phyloP scores from a whole-genome alignment of 208 protist genomes.

The Leishmania gerbilli region DNA sequence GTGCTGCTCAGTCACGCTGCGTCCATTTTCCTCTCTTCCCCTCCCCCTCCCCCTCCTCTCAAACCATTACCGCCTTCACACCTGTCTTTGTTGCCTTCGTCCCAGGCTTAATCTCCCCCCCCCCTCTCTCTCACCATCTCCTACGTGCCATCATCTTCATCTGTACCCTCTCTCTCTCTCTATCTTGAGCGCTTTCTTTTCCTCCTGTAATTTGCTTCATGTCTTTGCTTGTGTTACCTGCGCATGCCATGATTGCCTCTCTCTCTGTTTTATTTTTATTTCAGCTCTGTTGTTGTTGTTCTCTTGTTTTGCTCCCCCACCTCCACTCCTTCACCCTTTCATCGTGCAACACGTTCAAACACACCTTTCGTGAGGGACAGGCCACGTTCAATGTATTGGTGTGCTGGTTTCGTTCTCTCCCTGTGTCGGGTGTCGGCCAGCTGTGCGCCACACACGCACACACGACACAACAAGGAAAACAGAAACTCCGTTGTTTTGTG shows the following conservation, averaged over 20 bases:
- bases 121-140: background rate
- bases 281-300: background rate
- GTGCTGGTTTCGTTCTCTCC: too few species aligned
- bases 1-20: background rate
- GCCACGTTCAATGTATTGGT: background rate
- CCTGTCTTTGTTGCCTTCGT: slow-evolving; percentile 3
- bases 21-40: background rate
- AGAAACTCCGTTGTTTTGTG: background rate
- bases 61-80: background rate
- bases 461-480: background rate
- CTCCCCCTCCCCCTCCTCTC: background rate
- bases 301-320: background rate
- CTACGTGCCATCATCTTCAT: background rate
- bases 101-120: background rate
- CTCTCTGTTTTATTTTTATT: background rate
- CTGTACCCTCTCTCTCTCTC: background rate
- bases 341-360: background rate
- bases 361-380: background rate
- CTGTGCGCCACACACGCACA: background rate
- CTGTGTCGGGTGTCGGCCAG: background rate
- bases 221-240: background rate
- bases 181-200: slow-evolving; percentile 3
- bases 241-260: background rate
- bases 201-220: background rate
- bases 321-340: background rate